Conservation (phyloP, 2,329 filamentous ascomycete species). For the Botrytis paeoniae region DNA sequence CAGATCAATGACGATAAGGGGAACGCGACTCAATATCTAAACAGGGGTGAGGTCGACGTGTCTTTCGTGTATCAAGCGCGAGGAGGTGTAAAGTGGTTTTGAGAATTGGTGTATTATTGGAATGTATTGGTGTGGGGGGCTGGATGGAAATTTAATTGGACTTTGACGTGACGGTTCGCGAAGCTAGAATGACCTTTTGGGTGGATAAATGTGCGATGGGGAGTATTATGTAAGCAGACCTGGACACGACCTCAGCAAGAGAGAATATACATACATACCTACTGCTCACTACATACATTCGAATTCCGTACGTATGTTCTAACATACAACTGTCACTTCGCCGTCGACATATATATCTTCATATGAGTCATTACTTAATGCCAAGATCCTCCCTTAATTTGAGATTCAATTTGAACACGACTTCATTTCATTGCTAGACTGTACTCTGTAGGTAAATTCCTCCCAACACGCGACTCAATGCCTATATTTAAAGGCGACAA, state of each 20-base stretch:
- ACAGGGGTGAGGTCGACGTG: slow-evolving; percentile 24
- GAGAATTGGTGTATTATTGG: slow-evolving; percentile 3
- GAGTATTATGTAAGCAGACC: neutral
- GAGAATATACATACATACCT: neutral
- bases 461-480: neutral
- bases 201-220: neutral
- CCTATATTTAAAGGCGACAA: slow-evolving; percentile 1
- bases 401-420: neutral
- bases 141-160: slow-evolving; percentile 13
- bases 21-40: slow-evolving; percentile 24
- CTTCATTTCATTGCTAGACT: neutral
- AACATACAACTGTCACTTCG: neutral
- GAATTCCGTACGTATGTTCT: neutral
- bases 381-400: neutral
- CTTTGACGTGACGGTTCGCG: slow-evolving; percentile 1
- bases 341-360: neutral
- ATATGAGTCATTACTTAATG: neutral
- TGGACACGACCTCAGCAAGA: neutral
- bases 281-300: no score
- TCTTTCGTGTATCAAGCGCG: slow-evolving; percentile 30
- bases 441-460: neutral
- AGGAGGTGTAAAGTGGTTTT: slow-evolving; percentile 29
- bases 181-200: neutral
- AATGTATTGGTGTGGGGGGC: slow-evolving; percentile 15
- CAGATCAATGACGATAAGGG: slow-evolving; percentile 24